Evolutionary conservation across 345 rosid genomes (phyloP), one percentile per base, ranked within the genome.

Genomic region (Hibiscus mutabilis): DNA sequence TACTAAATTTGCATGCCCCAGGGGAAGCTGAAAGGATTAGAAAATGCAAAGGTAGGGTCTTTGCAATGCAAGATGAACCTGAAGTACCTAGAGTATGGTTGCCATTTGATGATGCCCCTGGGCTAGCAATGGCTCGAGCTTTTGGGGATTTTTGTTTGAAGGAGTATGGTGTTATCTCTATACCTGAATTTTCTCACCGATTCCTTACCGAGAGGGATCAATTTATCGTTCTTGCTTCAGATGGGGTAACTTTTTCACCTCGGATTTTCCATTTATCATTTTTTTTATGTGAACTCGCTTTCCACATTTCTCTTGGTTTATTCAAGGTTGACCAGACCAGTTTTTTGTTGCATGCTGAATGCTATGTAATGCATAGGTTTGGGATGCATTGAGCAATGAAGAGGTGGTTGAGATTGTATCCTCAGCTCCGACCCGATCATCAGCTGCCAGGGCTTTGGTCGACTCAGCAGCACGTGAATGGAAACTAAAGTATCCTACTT

Each of bases 61-160:
- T 96, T 80, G 96, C 99, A 0, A 73, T 92, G 82, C 95, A 96
- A 91, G 99, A 96, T 72, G 99, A 96, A 78, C 99, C 99, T 72
- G 99, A 92, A 85, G 99, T 96, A 55, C 77, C 89, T 33, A 86
- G 98, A 84, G 99, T 96, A 24, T 96, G 99, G 99, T 76, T 96
- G 83, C 99, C 99, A 35, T 96, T 83, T 79, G 99, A 96, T 84
- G 95, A 96, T 78, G 98, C 98, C 71, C 99, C 98, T n/a, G 99
- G 99, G 61, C 77, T 96, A 40, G 99, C 99, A 72, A 96, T 96
- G 98, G 99, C 99, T 59, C 86, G 99, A 66, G 99, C 99, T 42
- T 96, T 96, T 70, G 99, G 99, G 13, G 99, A 96, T 80, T 96
- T 96, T 75, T 96, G 99, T 86, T 79, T 96, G 66, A 96, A 96